Evolutionary conservation across 177 flowering plant species (phyloP), one percentile per base, ranked within the genome.

Genomic region (Vitis hybrid): DNA sequence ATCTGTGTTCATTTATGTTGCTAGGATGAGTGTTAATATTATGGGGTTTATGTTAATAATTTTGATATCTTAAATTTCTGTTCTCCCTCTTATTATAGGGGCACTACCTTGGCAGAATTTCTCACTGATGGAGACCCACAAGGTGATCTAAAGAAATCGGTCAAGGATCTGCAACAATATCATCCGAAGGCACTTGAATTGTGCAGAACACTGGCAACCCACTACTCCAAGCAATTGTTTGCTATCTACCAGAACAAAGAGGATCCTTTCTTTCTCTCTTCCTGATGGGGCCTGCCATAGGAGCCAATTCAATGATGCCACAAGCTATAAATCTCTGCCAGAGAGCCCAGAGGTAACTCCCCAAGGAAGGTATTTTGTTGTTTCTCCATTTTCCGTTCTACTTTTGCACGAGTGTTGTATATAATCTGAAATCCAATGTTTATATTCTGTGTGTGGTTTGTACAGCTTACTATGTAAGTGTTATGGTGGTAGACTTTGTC

Each of bases 221-320:
- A 60, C 67, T 84, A 87, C 75, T 88, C 91, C 7, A 85, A 75
- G 76, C 94, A 90, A 69, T 66, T 88, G 62, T 90, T 88, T 69
- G 75, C 63, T 49, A 87, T 90, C 64, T 87, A 85, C 78, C 66
- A 81, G 71, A 86, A 72, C 83, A 73, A 78, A 67, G 91, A 86
- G 74, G 94, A 90, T 70, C 92, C 90, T 10, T 71, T 73, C 40
- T 84, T 83, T 62, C 79, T 18, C 24, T 75, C 83, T 58, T 57
- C 58, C 15, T 74, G 71, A 74, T 32, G 19, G 21, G 55, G 3
- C 68, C 50, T 57, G 40, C 32, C 67, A 62, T 15, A 18, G 11
- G 14, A n/a, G 18, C 10, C 10, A 35, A 13, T 18, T 12, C 35
- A 27, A 27, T 17, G 18, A 7, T 59, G 19, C 17, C 60, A 30